Conservation (phyloP, 2,329 filamentous ascomycete species). For the Parascedosporium putredinis region DNA sequence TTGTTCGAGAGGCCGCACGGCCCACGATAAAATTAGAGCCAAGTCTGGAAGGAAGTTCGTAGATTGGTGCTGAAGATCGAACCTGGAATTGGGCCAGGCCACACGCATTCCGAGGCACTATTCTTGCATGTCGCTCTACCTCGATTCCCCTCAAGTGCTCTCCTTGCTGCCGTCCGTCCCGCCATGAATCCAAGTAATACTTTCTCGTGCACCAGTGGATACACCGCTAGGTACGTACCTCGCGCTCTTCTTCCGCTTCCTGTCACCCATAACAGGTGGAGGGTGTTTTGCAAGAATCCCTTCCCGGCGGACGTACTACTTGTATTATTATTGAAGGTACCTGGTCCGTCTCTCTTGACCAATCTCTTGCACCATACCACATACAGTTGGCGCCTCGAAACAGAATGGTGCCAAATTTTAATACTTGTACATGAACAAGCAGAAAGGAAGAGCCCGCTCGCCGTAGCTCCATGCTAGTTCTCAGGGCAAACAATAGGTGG, state of each 20-base stretch:
- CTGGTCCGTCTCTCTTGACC: background rate
- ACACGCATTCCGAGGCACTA: background rate
- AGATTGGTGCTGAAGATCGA: background rate
- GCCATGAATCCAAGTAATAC: no score
- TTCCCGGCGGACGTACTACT: no score
- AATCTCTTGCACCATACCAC: background rate
- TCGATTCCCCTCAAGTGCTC: no score
- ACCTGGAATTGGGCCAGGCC: background rate
- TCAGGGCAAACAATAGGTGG: background rate
- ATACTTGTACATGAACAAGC: no score
- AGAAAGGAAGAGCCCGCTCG: background rate
- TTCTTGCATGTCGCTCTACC: no score
- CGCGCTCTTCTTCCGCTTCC: background rate
- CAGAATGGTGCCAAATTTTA: no score
- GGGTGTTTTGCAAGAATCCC: background rate
- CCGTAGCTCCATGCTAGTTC: background rate
- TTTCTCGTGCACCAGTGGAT: no score
- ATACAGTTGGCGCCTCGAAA: background rate
- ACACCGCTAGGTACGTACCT: no score
- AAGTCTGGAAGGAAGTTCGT: background rate
- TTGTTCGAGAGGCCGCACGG: background rate
- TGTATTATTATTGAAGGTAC: no score
- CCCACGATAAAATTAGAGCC: background rate
- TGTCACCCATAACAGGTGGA: background rate
- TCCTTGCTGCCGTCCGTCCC: no score